Conservation (phyloP, 1,284 basidiomycete species). For the Apiotrichum gracile region DNA sequence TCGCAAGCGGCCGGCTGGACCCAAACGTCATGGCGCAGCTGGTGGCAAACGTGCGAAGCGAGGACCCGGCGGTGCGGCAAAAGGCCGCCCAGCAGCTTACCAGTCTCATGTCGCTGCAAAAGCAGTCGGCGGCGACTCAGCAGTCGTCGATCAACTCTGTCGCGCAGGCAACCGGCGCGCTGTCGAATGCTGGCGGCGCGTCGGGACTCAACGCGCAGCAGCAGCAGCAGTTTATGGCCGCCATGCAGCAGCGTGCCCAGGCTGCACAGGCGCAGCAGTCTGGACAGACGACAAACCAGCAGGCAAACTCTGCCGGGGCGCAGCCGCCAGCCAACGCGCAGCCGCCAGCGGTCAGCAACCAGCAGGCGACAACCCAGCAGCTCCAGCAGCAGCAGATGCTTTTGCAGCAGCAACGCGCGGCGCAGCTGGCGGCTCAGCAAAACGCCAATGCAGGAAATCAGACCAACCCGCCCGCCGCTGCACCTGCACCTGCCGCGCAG, state of each 20-base stretch:
- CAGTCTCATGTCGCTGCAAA: conserved; percentile 9
- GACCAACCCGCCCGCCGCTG: not conserved
- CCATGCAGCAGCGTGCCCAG: conserved; percentile 12
- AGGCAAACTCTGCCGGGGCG: not conserved
- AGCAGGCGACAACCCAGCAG: not conserved
- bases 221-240: conserved; percentile 14
- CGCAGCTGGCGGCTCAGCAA: conserved; percentile 4
- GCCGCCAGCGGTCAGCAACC: not conserved
- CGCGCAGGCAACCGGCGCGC: not conserved
- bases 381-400: conserved; percentile 10
- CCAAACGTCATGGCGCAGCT: conserved; percentile 16
- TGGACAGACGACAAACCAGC: not conserved
- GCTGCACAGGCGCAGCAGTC: not conserved
- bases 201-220: not conserved
- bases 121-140: not conserved
- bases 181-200: not conserved
- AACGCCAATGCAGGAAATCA: not conserved
- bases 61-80: conserved; percentile 6
- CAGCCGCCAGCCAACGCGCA: not conserved
- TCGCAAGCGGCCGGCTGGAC: conserved; percentile 12
- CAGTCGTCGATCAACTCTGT: not conserved
- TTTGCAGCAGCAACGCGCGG: conserved; percentile 7
- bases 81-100: conserved; percentile 14
- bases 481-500: not conserved
- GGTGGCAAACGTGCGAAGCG: conserved; percentile 7